Base-by-base conservation (phyloP, 768 basidiomycete genomes). In the Pleurotus giganteus region DNA sequence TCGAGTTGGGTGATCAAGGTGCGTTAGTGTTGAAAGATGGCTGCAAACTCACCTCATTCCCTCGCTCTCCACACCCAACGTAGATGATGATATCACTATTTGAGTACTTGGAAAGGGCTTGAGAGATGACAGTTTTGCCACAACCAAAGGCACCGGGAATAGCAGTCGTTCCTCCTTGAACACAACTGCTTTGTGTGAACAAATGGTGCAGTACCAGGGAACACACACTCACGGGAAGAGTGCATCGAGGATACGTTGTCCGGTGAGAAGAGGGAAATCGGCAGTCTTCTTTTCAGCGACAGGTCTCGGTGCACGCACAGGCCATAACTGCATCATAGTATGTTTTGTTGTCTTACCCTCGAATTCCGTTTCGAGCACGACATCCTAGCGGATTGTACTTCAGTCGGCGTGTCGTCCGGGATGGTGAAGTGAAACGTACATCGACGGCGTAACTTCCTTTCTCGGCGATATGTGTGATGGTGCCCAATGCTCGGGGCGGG, bases 41-140 rank as follows among this genome's bases (percentile, higher is more conserved):
- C 24, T 17, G 17, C 13, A 13, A 13, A 63, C 76, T 47, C 55
- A 86, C 91, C 81, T 97, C 94, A 66, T 98, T 98, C 65, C 96
- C 96, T 62, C 97, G 92, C 72, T 99, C 97, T 58, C 96, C 97
- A 68, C 97, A 98, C 23, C 97, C 97, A 62, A 99, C 97, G 67
- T 99, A 99, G 62, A 99, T 85, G 68, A 99, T 98, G 64, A 98
- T 98, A 70, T 98, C 96, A 62, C 94, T 97, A 77, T 99, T 99
- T 24, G 97, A 99, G 74, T 85, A 99, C 71, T 99, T 99, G 56
- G 96, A 98, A 60, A 98, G 76, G 17, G 96, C 96, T 74, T 98
- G 91, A 24, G 94, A 98, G 65, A 99, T 99, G 64, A 99, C 97
- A 26, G 96, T 98, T 79, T 97, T 97, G 64, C 94, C 94, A 65